Percentiles rank a stretch among this genome's conserved stretches.
These are phyloP conservation scores for Neurospora sp. DNA, from an alignment of 495 filamentous ascomycete genomes.

Conservation along the genomic window DNA sequence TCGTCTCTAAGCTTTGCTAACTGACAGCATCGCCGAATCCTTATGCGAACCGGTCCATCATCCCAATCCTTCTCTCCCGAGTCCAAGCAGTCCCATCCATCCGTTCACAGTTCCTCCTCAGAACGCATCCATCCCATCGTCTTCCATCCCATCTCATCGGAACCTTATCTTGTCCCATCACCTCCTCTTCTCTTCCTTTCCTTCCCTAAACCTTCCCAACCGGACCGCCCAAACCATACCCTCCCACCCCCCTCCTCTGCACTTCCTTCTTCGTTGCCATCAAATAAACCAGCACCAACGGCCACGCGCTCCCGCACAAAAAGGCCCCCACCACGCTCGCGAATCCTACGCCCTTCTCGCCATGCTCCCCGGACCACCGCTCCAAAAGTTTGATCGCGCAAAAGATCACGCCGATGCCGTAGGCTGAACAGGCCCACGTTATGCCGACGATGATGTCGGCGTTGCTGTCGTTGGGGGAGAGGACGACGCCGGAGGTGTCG, in stretches of 20 bases:
- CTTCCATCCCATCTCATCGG: no score
- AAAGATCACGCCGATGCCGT: conserved; percentile 28
- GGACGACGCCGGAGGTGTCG: conserved; percentile 16
- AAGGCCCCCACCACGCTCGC: neutral
- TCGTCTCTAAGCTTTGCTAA: no score
- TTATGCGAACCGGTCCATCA: no score
- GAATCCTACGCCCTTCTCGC: conserved; percentile 10
- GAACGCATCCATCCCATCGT: no score
- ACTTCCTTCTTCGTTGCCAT: neutral
- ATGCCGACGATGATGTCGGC: conserved; percentile 22
- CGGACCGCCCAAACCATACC: neutral
- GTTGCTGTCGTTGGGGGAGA: conserved; percentile 14
- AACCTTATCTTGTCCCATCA: no score
- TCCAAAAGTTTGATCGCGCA: conserved; percentile 21
- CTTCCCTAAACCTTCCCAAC: neutral
- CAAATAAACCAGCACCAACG: neutral
- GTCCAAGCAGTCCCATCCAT: no score
- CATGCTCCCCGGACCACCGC: conserved; percentile 23
- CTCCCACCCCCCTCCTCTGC: neutral
- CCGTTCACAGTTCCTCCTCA: no score
- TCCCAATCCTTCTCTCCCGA: no score
- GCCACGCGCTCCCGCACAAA: neutral
- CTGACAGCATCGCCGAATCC: no score
- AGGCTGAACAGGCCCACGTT: conserved; percentile 19
- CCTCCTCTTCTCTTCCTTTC: no score